Evolutionary conservation across 164 flowering plant species (phyloP), one percentile per base, ranked within the genome.

Genomic region (Annona squamosa): DNA sequence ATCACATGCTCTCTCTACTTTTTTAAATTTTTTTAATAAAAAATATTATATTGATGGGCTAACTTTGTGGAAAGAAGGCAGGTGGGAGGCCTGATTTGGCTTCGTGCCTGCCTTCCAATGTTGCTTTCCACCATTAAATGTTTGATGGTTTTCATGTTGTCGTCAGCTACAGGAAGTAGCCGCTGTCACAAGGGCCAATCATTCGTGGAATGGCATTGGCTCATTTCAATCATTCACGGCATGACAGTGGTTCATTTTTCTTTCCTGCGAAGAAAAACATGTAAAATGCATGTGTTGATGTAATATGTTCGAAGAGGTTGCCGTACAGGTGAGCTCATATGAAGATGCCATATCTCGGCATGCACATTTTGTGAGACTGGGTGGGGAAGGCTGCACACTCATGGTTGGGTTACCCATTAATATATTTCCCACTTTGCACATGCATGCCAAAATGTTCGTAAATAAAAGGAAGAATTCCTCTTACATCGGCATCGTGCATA

Each of bases 11-110:
- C 59, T 45, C 59, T 52, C 69, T 67, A 7, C 78, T 75, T 74
- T 70, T 67, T 48, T 75, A 47, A 17, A 63, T 69, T 48, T n/a
- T 26, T 63, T 7, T 9, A 46, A 16, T 26, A 26, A 26, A 26
- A 26, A 26, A 26, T 26, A 26, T 26, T 26, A 26, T 26, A 26
- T 26, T 26, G 37, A 26, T 26, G 37, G 46, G 69, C 45, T 46
- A 59, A 17, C 65, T 70, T 83, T 83, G 80, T 75, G 63, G 56
- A 79, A 86, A 84, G 81, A 81, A 71, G 9, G 66, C 68, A 66
- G 63, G 56, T 61, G 65, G 79, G 57, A 65, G 74, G 57, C 63
- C 75, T 70, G 76, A 44, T 47, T 72, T 61, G 18, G 47, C 41
- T 63, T 70, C 73, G 77, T 72, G 63, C 9, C 62, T 13, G 9